Base-by-base conservation (phyloP, 208 protist species). In the Tritrichomonas foetus region DNA sequence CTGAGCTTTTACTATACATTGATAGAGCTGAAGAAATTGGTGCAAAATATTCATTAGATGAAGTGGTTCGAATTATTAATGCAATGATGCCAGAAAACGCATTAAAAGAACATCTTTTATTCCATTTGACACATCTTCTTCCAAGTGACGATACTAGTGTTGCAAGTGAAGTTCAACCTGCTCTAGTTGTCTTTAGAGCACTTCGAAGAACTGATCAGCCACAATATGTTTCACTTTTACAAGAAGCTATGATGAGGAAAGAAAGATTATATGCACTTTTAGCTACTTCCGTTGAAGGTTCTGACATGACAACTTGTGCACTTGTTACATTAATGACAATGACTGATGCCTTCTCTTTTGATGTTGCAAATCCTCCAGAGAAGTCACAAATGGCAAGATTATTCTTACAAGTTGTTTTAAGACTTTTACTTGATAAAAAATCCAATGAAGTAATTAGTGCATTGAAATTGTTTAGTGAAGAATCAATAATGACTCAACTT, bases 71-170 rank as follows among this genome's bases (percentile, higher is more conserved):
- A n/a, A 89, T 89, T 30, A 57, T 89, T 30, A 25, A n/a, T 16
- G 9, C 13, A 16, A 47, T 57, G 30, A 89, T 89, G 78, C 78
- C 78, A 22, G 64, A 72, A 72, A 89, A 89, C 44, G 47, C 78
- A 57, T 47, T 89, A 20, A 89, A 89, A 57, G 78, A 53, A 20
- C 78, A 89, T 36, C 27, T 89, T 33, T 57, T 89, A 16, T 89
- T 57, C 47, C 47, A 89, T 36, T 30, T 89, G 8, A 89, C 41
- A 9, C 78, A 89, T 22, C 11, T 8, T 9, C 30, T 89, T 33
- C 78, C 78, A 57, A 36, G 13, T 33, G 47, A 53, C n/a, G 27
- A 53, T 57, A 25, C 11, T 33, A 30, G 3, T 30, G 25, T n/a
- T n/a, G 8, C 11, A 69, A 27, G 30, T 20, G 47, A 89, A n/a